Conservation (phyloP, 176 grass and related monocot genomes). For the Miscanthus lutarioriparius region DNA sequence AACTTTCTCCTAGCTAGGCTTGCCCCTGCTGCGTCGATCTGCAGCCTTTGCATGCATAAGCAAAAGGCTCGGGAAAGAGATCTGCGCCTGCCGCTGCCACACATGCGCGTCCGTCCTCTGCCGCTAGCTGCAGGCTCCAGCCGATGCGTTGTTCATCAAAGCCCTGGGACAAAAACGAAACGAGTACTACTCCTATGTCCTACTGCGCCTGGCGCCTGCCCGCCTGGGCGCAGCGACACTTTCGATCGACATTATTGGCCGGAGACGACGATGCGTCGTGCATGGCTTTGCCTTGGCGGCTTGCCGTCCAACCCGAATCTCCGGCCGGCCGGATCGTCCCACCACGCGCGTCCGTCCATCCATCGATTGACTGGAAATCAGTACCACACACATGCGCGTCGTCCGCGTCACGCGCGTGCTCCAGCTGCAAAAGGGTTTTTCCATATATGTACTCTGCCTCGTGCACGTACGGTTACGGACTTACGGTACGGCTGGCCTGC, state of each 20-base stretch:
- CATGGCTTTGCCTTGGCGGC: background rate
- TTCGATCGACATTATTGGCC: constrained; percentile 26
- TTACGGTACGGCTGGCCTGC: background rate
- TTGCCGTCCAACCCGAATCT: constrained; percentile 21
- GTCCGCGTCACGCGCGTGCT: background rate
- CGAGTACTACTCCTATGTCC: background rate
- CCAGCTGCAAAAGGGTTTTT: background rate
- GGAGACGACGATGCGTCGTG: background rate
- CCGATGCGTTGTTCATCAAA: constrained; percentile 42
- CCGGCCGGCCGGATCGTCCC: background rate
- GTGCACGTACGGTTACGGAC: background rate
- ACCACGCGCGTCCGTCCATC: background rate
- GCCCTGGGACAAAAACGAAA: constrained; percentile 31
- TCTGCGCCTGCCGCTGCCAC: background rate
- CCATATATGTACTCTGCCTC: background rate
- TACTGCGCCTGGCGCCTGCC: background rate
- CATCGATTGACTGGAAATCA: background rate
- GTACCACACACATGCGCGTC: background rate
- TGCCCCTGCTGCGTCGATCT: background rate
- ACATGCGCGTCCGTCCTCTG: background rate
- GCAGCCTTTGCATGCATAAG: constrained; percentile 41
- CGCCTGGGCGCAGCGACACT: background rate
- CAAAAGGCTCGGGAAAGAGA: constrained; percentile 29
- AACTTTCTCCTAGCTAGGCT: background rate
- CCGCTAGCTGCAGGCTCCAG: background rate